Evolutionary conservation across 2,329 filamentous ascomycete genomes (phyloP), one percentile per base, ranked within the genome.

Genomic region (Nemania abortiva): DNA sequence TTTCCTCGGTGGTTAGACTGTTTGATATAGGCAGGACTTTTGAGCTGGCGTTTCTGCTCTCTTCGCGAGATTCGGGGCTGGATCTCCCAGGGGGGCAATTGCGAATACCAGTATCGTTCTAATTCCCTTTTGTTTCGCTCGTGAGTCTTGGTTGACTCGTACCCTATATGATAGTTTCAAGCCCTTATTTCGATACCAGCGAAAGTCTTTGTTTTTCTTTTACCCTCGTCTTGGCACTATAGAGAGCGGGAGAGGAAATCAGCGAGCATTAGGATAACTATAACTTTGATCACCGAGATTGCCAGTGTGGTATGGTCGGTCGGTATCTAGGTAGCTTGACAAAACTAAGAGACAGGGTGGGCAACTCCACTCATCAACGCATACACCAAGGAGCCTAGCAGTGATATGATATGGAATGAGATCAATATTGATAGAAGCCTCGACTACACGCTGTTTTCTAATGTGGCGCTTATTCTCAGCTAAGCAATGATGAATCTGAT

Each of bases 1-100:
- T 72, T 73, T 68, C 75, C 69, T 74, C 73, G 73, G 76, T 71
- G 73, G 72, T 65, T 76, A 77, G 76, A 78, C 74, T 65, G 67
- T 67, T 72, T 75, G 61, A 75, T 74, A 70, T 68, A 72, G 71
- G 69, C 67, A 37, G 72, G 68, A 64, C 63, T 63, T 55, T 57
- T 55, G 57, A 58, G 50, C 47, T 42, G 66, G 69, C 66, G 69
- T 71, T 71, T 66, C 50, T 65, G 42, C 58, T 70, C 62, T 73
- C 72, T 70, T 67, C 61, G 71, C 66, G 62, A 66, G 66, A 66
- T 61, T 64, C 37, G 29, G 49, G 63, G 55, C 62, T 52, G 59
- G 69, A 63, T 69, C 63, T 61, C 54, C 60, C 22, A 42, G 52
- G 55, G 63, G 70, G 71, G 62, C 74, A 67, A 72, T 69, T 53